Conservation (phyloP, 768 basidiomycete genomes). For the Lanmaoa rubissima region DNA sequence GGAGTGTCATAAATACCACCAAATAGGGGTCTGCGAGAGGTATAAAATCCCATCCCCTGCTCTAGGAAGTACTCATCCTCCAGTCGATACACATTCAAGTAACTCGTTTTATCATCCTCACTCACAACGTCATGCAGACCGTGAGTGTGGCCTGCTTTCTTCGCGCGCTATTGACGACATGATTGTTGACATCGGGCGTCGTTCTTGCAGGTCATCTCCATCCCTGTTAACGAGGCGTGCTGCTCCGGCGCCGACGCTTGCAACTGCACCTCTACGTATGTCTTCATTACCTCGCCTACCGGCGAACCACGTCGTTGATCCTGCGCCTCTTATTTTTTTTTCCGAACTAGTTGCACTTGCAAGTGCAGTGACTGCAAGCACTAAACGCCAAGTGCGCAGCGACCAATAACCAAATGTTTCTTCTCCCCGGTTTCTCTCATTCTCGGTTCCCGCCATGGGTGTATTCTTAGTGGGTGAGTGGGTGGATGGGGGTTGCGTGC, state of each 20-base stretch:
- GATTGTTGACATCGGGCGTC: neutral
- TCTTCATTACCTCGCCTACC: neutral
- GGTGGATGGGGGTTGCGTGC: no score
- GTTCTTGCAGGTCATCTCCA: constrained; percentile 2
- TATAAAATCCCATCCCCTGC: neutral
- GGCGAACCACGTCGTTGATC: neutral
- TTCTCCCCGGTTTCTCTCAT: neutral
- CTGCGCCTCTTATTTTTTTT: no score
- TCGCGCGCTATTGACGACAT: neutral
- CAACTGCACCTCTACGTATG: constrained; percentile 8
- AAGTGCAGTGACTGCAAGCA: constrained; percentile 17
- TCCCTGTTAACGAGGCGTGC: constrained; percentile 15
- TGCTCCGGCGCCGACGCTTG: constrained; percentile 4
- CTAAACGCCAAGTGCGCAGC: neutral
- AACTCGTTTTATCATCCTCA: neutral
- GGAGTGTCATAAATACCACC: neutral
- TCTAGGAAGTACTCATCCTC: neutral
- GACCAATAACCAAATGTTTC: neutral
- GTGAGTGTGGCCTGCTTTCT: constrained; percentile 7
- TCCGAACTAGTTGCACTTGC: constrained; percentile 9
- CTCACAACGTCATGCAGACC: constrained; percentile 16
- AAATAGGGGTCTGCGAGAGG: neutral
- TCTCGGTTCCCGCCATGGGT: neutral
- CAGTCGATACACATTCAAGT: neutral
- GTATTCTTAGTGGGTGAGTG: neutral